These are phyloP conservation scores for Hypoxylon rickii DNA, from an alignment of 495 filamentous ascomycete genomes.

Conservation along the genomic window DNA sequence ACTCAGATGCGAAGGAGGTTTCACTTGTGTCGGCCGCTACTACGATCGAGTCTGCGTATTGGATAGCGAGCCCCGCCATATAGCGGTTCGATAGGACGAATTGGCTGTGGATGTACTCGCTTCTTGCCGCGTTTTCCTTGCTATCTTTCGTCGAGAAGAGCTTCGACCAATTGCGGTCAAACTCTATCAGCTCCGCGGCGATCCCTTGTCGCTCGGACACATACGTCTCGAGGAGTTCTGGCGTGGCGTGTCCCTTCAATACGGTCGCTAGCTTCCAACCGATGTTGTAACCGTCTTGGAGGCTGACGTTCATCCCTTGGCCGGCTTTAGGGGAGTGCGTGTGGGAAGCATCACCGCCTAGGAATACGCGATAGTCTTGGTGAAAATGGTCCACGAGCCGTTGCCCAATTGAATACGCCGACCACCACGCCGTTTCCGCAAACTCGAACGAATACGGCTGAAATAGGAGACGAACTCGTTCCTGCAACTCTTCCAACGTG, in stretches of 20 bases:
- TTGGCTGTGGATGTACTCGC: conserved; percentile 57
- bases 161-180: conserved; percentile 68
- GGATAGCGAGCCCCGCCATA: conserved; percentile 65
- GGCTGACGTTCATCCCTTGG: conserved; percentile 73
- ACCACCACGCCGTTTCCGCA: too few relatives aligned
- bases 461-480: conserved; percentile 56
- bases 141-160: conserved; percentile 57
- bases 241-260: conserved; percentile 58
- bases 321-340: conserved; percentile 76
- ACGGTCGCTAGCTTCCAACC: conserved; percentile 79
- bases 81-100: conserved; percentile 66
- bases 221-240: conserved; percentile 68
- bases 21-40: conserved; percentile 40
- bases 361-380: conserved; percentile 61
- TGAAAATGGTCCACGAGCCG: conserved; percentile 61
- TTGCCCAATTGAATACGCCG: conserved; percentile 67
- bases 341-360: conserved; percentile 73
- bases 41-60: conserved; percentile 58
- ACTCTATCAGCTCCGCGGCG: conserved; percentile 73
- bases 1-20: conserved; percentile 42
- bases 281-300: conserved; percentile 64
- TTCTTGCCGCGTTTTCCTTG: conserved; percentile 40
- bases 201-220: conserved; percentile 68
- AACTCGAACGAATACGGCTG: too few relatives aligned
- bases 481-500: conserved; percentile 62